Conservation (phyloP, 768 basidiomycete genomes). For the Termitomyces eurrhizus region DNA sequence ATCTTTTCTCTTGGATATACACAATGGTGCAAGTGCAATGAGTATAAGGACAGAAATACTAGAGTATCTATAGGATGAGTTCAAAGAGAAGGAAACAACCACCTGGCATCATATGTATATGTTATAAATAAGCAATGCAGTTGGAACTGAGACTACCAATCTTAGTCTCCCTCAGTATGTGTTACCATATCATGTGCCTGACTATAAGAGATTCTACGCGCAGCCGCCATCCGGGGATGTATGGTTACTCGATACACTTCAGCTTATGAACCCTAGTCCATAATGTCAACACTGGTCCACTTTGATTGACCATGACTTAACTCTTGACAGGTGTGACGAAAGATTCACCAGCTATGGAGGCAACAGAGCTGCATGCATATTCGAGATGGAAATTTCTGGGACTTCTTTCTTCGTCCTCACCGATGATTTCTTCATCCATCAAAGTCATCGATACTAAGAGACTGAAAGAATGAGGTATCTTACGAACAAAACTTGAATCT, state of each 20-base stretch:
- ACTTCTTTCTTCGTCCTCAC: constrained; percentile 79
- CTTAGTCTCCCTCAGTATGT: too few relatives aligned
- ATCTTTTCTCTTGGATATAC: too few relatives aligned
- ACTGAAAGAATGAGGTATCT: constrained; percentile 59
- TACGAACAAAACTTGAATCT: not conserved
- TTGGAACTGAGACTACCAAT: too few relatives aligned
- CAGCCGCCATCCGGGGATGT: constrained; percentile 60
- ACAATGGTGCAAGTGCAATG: too few relatives aligned
- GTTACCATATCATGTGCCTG: too few relatives aligned
- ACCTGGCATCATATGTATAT: too few relatives aligned
- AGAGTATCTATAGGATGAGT: too few relatives aligned
- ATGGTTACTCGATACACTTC: constrained; percentile 75
- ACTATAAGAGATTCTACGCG: constrained; percentile 68
- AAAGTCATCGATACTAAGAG: constrained; percentile 82
- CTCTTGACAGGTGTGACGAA: constrained; percentile 75
- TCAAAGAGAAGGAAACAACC: too few relatives aligned
- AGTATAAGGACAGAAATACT: too few relatives aligned
- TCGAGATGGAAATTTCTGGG: constrained; percentile 87
- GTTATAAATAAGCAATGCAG: too few relatives aligned
- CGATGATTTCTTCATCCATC: constrained; percentile 88
- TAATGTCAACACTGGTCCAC: constrained; percentile 44
- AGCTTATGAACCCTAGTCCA: constrained; percentile 85
- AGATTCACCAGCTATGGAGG: constrained; percentile 89
- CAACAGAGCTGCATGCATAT: constrained; percentile 90
- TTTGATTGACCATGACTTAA: constrained; percentile 3